Base-by-base conservation (phyloP, 805 yeast species). In the Middelhovenomyces tepae region DNA sequence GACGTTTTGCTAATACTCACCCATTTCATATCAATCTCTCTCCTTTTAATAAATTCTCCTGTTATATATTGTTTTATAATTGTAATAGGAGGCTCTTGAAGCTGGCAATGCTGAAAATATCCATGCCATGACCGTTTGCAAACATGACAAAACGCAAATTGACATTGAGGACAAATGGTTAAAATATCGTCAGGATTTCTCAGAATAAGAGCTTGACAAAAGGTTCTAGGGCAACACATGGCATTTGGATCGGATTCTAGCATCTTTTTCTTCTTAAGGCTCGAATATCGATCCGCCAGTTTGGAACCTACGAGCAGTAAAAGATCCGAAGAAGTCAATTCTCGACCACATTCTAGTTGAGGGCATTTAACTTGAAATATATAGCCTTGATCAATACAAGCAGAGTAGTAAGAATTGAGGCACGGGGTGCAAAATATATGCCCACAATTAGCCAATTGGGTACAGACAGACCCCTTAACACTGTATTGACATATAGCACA, bases 111-210 rank as follows among this genome's bases (percentile, higher is more conserved):
- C 11, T 39, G 35, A 35, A 34, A 44, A 22, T 44, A 34, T 10
- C 47, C 47, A 29, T 44, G 47, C 47, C 47, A 44, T 7, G 44
- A 36, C 24, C 46, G 39, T 16, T 39, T 28, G 32, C 47, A 44
- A 9, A 37, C 32, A n/a, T 36, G 28, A 25, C 47, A 44, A 22
- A 44, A 44, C 18, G 47, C 47, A 21, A 44, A 39, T 11, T 36
- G 28, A 29, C 47, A 44, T 16, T 36, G 33, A 11, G 35, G 42
- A 30, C 47, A 44, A 7, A 44, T 39, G 17, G 44, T 31, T 28
- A 44, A 35, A n/a, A 36, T 19, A 28, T 39, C 42, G 19, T 39
- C 47, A 8, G 42, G 36, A 14, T 42, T 37, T 7, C 42, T 28
- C 26, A 29, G 31, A 13, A 44, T 35, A 15, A 44, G 31, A 8